Conservation (phyloP, 2,329 filamentous ascomycete species). For the Geosmithia putterillii region DNA sequence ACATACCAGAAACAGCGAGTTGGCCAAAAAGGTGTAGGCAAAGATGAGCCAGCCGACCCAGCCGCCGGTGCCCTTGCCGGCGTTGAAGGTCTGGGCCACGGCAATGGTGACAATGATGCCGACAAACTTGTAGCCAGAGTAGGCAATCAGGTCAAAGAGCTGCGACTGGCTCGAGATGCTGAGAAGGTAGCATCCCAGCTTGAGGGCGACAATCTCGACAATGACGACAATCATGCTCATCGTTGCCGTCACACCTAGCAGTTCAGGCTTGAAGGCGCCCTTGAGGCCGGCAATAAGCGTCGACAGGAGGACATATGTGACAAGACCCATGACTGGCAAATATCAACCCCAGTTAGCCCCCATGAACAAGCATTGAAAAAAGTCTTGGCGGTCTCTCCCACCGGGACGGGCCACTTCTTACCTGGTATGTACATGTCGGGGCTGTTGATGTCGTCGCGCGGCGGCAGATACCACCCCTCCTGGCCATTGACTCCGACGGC, state of each 20-base stretch:
- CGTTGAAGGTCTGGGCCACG: constrained; percentile 64
- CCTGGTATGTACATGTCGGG: constrained; percentile 97
- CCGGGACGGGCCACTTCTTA: constrained; percentile 19
- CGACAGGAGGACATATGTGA: constrained; percentile 92
- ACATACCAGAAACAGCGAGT: constrained; percentile 88
- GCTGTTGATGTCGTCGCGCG: constrained; percentile 90
- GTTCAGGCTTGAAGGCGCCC: constrained; percentile 86
- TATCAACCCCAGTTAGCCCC: constrained; percentile 9
- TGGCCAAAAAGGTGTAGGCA: constrained; percentile 82
- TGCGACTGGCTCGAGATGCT: constrained; percentile 92
- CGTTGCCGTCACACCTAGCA: constrained; percentile 80
- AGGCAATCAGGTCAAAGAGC: constrained; percentile 85
- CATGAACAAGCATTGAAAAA: neutral
- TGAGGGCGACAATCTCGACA: constrained; percentile 80
- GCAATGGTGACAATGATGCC: constrained; percentile 85
- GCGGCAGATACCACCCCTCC: constrained; percentile 73
- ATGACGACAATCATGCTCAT: constrained; percentile 72
- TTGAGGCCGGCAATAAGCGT: constrained; percentile 81
- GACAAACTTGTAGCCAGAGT: constrained; percentile 97
- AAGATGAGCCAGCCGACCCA: constrained; percentile 87
- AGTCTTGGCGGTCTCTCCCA: neutral
- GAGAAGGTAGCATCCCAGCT: constrained; percentile 85
- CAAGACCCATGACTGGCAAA: constrained; percentile 80
- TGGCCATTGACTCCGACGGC: constrained; percentile 56
- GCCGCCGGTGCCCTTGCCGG: constrained; percentile 70